A percentile compares a stretch with the other conserved stretches of the same genome.
Evolutionary conservation across 805 yeast species (phyloP).

Genomic region (Teunomyces atbi): DNA sequence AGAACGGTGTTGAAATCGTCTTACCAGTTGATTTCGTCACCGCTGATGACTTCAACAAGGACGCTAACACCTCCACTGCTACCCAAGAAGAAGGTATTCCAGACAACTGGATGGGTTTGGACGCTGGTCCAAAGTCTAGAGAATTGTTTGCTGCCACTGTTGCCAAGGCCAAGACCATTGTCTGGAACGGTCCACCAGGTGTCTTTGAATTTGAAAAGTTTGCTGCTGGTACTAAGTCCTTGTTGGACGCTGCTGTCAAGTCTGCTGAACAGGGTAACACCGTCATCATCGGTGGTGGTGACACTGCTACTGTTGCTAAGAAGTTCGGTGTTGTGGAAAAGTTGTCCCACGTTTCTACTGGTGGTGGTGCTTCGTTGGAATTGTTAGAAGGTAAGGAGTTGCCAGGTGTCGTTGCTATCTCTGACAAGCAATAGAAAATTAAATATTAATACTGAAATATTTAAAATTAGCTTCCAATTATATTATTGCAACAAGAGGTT

Average conservation of each 20-base stretch:
- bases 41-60: slow-evolving; percentile 91
- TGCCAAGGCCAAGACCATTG: slow-evolving; percentile 92
- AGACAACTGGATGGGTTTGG: slow-evolving; percentile 93
- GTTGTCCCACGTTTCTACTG: slow-evolving; percentile 97
- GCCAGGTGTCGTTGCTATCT: slow-evolving; percentile 95
- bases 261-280: slow-evolving; percentile 87
- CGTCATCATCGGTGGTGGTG: slow-evolving; percentile 99
- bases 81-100: slow-evolving; percentile 91
- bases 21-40: slow-evolving; percentile 95
- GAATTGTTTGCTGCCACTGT: slow-evolving; percentile 79
- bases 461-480: too few species aligned
- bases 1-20: slow-evolving; percentile 88
- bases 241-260: slow-evolving; percentile 84
- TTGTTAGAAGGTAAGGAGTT: slow-evolving; percentile 97
- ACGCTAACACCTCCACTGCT: slow-evolving; percentile 82
- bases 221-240: slow-evolving; percentile 85
- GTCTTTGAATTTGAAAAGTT: slow-evolving; percentile 96
- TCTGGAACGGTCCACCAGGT: slow-evolving; percentile 99
- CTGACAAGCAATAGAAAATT: slow-evolving; percentile 50
- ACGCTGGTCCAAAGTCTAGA: slow-evolving; percentile 88
- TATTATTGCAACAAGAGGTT: not conserved
- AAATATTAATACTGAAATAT: slow-evolving; percentile 6
- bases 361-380: slow-evolving; percentile 99
- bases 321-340: slow-evolving; percentile 95
- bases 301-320: slow-evolving; percentile 98